Percentiles rank a stretch among this genome's conserved stretches.
Evolutionary conservation across 2,329 filamentous ascomycete species (phyloP).

Genomic region (Cordyceps farinosa): DNA sequence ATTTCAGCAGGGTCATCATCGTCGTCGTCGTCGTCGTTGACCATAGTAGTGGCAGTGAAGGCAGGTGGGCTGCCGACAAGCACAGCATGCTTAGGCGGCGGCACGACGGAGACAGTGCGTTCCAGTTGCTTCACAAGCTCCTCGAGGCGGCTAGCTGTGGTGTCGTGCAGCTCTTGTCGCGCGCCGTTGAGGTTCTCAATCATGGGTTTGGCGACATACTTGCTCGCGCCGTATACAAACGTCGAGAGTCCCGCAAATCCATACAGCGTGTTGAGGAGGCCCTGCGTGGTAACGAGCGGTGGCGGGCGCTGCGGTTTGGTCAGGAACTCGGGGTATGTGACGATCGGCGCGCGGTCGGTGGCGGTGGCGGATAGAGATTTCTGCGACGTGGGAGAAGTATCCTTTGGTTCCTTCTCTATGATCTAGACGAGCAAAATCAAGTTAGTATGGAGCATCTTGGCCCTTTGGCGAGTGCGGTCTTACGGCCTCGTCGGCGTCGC

Average conservation of each 20-base stretch:
- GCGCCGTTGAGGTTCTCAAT: constrained; percentile 49
- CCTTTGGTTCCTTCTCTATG: not conserved
- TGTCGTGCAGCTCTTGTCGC: constrained; percentile 50
- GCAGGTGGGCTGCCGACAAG: constrained; percentile 21
- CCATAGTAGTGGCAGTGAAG: not conserved
- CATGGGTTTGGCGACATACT: constrained; percentile 64
- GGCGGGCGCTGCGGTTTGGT: constrained; percentile 52
- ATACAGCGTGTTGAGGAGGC: constrained; percentile 58
- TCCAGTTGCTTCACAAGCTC: constrained; percentile 50
- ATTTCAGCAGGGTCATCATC: constrained; percentile 67
- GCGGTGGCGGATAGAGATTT: constrained; percentile 23
- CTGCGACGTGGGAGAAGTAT: constrained; percentile 25
- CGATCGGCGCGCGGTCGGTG: constrained; percentile 54
- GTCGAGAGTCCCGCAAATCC: constrained; percentile 55
- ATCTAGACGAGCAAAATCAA: not conserved
- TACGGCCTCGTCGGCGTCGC: constrained; percentile 22
- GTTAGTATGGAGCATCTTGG: not conserved
- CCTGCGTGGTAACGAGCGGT: constrained; percentile 58
- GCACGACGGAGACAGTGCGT: constrained; percentile 58
- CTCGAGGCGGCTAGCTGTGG: constrained; percentile 43
- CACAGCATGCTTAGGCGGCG: constrained; percentile 29
- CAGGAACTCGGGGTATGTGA: constrained; percentile 69
- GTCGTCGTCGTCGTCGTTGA: constrained; percentile 43
- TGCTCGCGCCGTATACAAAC: constrained; percentile 67
- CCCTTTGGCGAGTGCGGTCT: not conserved